Conservation (phyloP, 179 eudicot genomes). For the Silene vulgaris region DNA sequence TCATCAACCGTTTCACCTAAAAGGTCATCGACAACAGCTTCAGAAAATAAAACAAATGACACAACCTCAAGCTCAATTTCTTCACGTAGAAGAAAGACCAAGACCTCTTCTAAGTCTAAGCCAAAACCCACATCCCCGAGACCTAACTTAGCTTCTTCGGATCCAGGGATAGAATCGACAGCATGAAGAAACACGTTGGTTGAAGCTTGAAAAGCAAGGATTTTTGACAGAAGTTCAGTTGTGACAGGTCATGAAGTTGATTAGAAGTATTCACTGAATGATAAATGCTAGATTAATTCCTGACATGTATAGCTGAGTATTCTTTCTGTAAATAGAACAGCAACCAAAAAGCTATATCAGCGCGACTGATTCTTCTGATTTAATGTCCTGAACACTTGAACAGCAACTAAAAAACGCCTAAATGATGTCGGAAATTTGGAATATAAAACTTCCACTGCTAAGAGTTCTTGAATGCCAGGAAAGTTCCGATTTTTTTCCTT, state of each 20-base stretch:
- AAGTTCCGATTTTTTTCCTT: not conserved
- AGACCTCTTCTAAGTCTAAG: constrained; percentile 27
- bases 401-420: not conserved
- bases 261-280: constrained; percentile 20
- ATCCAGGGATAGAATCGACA: constrained; percentile 12
- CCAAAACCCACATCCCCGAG: not conserved
- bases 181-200: not conserved
- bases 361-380: not conserved
- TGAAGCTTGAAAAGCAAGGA: constrained; percentile 4
- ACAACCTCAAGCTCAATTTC: constrained; percentile 18
- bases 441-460: too few species aligned
- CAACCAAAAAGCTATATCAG: not conserved
- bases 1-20: constrained; percentile 22
- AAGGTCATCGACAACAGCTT: constrained; percentile 16
- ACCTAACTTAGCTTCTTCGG: constrained; percentile 12
- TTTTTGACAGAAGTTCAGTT: constrained; percentile 5
- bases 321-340: constrained; percentile 9
- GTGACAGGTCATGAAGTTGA: constrained; percentile 6
- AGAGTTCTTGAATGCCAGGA: not conserved
- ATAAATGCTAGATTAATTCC: constrained; percentile 14
- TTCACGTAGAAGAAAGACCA: constrained; percentile 27
- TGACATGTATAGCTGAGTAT: constrained; percentile 13
- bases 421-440: not conserved
- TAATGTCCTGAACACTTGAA: too few species aligned
- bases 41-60: constrained; percentile 18